Evolutionary conservation across 208 protist genomes (phyloP).

Genomic region (Leishmania tropica): DNA sequence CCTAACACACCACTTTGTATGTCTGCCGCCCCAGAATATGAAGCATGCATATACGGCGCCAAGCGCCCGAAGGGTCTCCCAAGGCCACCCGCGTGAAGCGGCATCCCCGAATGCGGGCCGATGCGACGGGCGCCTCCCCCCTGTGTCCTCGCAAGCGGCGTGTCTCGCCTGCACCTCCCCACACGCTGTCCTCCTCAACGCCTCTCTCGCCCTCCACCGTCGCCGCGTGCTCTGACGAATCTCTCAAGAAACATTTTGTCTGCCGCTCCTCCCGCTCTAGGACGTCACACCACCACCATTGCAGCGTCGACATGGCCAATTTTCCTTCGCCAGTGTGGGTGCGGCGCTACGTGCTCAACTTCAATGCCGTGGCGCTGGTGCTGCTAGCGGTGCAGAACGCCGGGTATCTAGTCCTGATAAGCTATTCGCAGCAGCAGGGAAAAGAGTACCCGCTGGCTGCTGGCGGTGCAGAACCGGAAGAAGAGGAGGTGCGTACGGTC

Average conservation of each 20-base stretch:
- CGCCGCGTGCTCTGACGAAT: not conserved
- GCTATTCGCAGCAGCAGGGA: slow-evolving; percentile 7
- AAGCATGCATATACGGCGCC: not conserved
- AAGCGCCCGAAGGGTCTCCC: not conserved
- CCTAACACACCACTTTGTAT: not conserved
- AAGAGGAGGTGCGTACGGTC: not conserved
- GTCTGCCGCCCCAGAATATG: not conserved
- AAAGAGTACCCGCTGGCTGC: not conserved
- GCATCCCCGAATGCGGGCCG: not conserved
- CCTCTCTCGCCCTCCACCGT: not conserved
- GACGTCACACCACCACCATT: not conserved
- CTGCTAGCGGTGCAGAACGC: slow-evolving; percentile 26
- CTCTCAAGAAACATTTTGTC: not conserved
- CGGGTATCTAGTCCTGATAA: slow-evolving; percentile 20
- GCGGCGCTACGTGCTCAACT: slow-evolving; percentile 6
- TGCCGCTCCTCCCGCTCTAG: not conserved
- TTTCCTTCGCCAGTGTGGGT: not conserved
- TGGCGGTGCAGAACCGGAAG: not conserved
- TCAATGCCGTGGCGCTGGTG: slow-evolving; percentile 10
- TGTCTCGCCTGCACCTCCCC: not conserved
- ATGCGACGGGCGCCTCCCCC: not conserved
- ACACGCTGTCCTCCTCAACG: not conserved
- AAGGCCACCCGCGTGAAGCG: not conserved
- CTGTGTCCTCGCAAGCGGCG: not conserved
- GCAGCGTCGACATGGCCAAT: not conserved